These are phyloP conservation scores for Rhodotorula diobovata DNA, from an alignment of 768 basidiomycete genomes.

Conservation along the genomic window DNA sequence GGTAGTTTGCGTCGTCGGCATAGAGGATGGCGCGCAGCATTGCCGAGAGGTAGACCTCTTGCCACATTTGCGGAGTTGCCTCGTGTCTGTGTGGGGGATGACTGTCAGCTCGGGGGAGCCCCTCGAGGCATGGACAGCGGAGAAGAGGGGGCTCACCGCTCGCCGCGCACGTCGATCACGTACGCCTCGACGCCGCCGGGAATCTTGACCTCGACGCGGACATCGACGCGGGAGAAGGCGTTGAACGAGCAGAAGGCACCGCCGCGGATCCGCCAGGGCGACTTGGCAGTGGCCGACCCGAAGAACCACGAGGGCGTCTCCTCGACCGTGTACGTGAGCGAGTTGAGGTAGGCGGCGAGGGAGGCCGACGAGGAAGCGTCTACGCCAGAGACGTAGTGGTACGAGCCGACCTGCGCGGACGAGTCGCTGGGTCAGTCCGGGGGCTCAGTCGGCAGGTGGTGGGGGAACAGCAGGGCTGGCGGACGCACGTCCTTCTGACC, in stretches of 20 bases:
- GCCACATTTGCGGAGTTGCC: slow-evolving; percentile 88
- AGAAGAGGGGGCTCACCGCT: slow-evolving; percentile 61
- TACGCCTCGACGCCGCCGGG: slow-evolving; percentile 95
- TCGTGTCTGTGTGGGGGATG: slow-evolving; percentile 61
- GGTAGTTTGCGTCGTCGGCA: slow-evolving; percentile 86
- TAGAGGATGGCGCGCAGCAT: slow-evolving; percentile 85
- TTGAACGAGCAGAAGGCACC: slow-evolving; percentile 97
- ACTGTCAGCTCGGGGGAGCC: not conserved
- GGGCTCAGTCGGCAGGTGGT: too few species aligned
- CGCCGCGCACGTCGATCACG: slow-evolving; percentile 86
- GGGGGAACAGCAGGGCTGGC: too few species aligned
- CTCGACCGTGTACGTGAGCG: slow-evolving; percentile 91
- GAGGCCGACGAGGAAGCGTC: slow-evolving; percentile 97
- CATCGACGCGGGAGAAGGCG: slow-evolving; percentile 92
- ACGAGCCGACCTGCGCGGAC: slow-evolving; percentile 71
- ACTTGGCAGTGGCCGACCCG: slow-evolving; percentile 54
- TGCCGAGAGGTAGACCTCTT: slow-evolving; percentile 93
- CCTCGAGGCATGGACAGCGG: not conserved
- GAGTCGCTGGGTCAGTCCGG: not conserved
- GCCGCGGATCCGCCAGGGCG: slow-evolving; percentile 82
- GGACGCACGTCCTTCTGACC: slow-evolving; percentile 73
- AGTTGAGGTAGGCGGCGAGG: slow-evolving; percentile 96
- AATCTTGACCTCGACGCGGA: slow-evolving; percentile 96
- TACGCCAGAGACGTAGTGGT: slow-evolving; percentile 97
- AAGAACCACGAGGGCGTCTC: slow-evolving; percentile 86